A percentile compares a stretch with the other conserved stretches of the same genome.
Conservation (phyloP, 148 eudicot species). For the Chenopodium formosanum region DNA sequence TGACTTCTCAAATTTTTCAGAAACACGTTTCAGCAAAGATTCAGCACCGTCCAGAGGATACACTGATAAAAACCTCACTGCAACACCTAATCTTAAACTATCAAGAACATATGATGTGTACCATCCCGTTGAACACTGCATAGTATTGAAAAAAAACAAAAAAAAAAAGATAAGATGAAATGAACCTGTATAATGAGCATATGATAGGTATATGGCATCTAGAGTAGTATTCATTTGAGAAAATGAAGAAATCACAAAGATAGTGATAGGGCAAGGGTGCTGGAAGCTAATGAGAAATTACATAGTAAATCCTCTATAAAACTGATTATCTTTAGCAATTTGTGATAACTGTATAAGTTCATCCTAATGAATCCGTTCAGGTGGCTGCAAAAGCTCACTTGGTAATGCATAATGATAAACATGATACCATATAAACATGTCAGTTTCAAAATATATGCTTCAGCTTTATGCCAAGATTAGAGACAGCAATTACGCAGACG, state of each 20-base stretch:
- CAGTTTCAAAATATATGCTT: neutral
- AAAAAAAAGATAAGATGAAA: neutral
- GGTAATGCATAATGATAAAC: neutral
- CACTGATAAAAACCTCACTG: slow-evolving; percentile 63
- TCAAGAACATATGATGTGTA: slow-evolving; percentile 49
- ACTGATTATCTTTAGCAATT: neutral
- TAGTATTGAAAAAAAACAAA: slow-evolving; percentile 13
- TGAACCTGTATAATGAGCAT: neutral
- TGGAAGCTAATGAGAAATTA: neutral
- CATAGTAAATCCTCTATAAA: neutral
- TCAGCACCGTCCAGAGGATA: slow-evolving; percentile 69
- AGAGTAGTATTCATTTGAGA: neutral
- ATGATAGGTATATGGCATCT: neutral
- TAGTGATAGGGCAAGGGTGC: neutral
- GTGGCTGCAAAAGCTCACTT: neutral
- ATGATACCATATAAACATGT: neutral
- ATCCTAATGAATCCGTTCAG: neutral
- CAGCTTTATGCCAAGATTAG: neutral
- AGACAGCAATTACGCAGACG: neutral
- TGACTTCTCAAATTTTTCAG: slow-evolving; percentile 61
- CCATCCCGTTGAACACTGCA: slow-evolving; percentile 83
- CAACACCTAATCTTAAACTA: slow-evolving; percentile 57
- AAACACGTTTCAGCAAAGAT: slow-evolving; percentile 41
- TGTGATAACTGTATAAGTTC: neutral
- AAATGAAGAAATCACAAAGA: neutral